These are phyloP conservation scores for Nitzschia palea DNA, from an alignment of 108 stramenopile genomes.

Conservation along the genomic window DNA sequence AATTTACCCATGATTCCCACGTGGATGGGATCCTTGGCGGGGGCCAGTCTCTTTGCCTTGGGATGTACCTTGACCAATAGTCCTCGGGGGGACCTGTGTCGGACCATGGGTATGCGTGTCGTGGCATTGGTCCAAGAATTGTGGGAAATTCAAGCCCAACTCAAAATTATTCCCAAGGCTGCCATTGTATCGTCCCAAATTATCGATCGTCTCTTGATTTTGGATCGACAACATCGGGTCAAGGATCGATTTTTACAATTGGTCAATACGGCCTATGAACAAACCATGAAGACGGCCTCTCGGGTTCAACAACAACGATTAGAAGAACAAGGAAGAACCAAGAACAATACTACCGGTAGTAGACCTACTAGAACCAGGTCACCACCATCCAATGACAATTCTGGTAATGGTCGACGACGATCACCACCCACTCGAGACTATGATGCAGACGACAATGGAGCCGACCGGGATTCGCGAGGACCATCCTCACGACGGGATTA, in stretches of 20 bases:
- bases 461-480: too few species aligned
- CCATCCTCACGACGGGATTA: too few species aligned
- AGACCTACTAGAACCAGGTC: background rate
- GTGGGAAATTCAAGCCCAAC: constrained; percentile 62
- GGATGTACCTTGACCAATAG: constrained; percentile 45
- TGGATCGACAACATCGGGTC: constrained; percentile 84
- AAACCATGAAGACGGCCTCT: constrained; percentile 28
- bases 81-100: constrained; percentile 72
- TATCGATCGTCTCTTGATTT: constrained; percentile 76
- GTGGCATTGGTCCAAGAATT: constrained; percentile 58
- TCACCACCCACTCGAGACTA: too few species aligned
- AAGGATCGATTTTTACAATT: constrained; percentile 63
- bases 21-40: constrained; percentile 77
- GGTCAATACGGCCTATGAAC: constrained; percentile 53
- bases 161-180: constrained; percentile 58
- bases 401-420: background rate
- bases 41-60: constrained; percentile 67
- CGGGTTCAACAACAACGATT: constrained; percentile 19
- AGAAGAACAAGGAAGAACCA: background rate
- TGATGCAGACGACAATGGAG: background rate
- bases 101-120: constrained; percentile 81
- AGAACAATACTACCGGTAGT: background rate
- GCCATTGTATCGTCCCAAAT: constrained; percentile 62
- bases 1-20: constrained; percentile 76
- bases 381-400: background rate